Conservation (phyloP, 2,329 filamentous ascomycete genomes). For the Fusarium anguioides region DNA sequence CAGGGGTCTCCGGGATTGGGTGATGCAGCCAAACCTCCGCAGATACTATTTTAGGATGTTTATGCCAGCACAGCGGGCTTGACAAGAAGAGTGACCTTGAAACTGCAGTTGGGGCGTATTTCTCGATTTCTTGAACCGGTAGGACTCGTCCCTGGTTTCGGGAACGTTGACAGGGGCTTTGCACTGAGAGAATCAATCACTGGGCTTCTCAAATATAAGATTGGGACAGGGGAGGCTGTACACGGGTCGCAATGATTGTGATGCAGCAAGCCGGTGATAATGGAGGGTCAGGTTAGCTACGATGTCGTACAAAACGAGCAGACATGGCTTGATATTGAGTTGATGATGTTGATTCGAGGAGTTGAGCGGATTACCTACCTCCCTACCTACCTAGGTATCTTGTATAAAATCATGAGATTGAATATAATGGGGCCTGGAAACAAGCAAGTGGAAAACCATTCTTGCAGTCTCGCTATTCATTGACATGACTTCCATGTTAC, state of each 20-base stretch:
- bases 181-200: not conserved
- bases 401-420: not conserved
- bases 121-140: not conserved
- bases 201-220: not conserved
- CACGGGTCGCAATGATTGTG: constrained; percentile 12
- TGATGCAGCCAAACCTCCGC: constrained; percentile 33
- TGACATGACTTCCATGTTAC: not conserved
- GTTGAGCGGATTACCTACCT: not conserved
- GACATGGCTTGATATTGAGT: constrained; percentile 7
- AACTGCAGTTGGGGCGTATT: not conserved
- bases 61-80: constrained; percentile 39
- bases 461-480: not conserved
- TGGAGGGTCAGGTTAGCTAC: constrained; percentile 4
- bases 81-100: not conserved
- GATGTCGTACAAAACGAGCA: constrained; percentile 13
- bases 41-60: constrained; percentile 42
- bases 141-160: not conserved
- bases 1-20: constrained; percentile 35
- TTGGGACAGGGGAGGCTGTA: constrained; percentile 12
- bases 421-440: not conserved
- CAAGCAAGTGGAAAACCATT: not conserved
- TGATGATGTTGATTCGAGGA: not conserved
- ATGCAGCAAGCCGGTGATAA: constrained; percentile 19
- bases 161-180: not conserved
- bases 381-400: too few relatives aligned